These are phyloP conservation scores for Metschnikowia santaceciliae DNA, from an alignment of 805 yeast species.

Conservation along the genomic window DNA sequence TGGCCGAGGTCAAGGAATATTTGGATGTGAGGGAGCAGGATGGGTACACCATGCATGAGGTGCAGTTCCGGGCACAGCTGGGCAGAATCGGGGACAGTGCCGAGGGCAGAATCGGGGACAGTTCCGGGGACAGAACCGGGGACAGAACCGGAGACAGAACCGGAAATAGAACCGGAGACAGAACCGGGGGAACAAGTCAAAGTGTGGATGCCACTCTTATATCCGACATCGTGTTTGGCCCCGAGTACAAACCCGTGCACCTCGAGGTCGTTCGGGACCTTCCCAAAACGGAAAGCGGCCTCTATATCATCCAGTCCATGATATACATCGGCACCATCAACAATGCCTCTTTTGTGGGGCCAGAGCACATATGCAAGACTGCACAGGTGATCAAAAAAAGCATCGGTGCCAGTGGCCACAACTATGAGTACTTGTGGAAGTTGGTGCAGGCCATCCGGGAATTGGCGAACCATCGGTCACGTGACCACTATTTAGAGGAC, in stretches of 20 bases:
- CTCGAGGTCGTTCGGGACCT: conserved; percentile 9
- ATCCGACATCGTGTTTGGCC: not conserved
- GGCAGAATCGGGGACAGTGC: too few species aligned
- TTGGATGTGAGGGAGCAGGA: conserved; percentile 84
- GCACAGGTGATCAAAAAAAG: conserved; percentile 56
- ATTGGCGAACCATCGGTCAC: conserved; percentile 18
- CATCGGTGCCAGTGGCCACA: conserved; percentile 79
- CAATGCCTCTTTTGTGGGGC: conserved; percentile 82
- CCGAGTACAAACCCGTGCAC: not conserved
- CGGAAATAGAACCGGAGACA: too few species aligned
- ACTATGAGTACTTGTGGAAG: conserved; percentile 61
- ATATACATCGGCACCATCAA: conserved; percentile 83
- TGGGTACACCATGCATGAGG: conserved; percentile 71
- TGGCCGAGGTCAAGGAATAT: conserved; percentile 58
- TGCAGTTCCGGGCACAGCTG: conserved; percentile 51
- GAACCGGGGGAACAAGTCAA: too few species aligned
- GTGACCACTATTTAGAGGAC: conserved; percentile 36
- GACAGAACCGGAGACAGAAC: too few species aligned
- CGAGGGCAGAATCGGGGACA: too few species aligned
- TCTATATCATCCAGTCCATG: conserved; percentile 46
- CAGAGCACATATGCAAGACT: conserved; percentile 57
- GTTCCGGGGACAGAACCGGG: too few species aligned
- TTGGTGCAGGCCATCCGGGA: conserved; percentile 45
- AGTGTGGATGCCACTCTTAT: too few species aligned
- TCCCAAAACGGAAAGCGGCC: conserved; percentile 29